Evolutionary conservation across 176 grass and related monocot genomes (phyloP).

Genomic region (Chrysopogon serrulatus): DNA sequence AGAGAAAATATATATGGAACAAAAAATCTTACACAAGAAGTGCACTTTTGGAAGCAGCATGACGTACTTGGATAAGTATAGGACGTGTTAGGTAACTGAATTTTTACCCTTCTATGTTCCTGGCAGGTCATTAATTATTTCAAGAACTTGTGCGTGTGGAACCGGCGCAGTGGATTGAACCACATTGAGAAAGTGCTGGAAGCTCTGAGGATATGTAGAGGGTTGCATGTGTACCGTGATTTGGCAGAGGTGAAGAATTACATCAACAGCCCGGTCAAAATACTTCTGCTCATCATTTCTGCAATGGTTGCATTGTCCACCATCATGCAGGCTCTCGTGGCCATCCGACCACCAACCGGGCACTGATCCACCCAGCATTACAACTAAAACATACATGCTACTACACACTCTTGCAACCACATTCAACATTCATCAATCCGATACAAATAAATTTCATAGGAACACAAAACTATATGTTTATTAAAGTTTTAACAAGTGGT

Average conservation of each 20-base stretch:
- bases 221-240: background rate
- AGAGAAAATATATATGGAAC: too few relatives aligned
- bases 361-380: background rate
- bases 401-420: too few relatives aligned
- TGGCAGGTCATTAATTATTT: background rate
- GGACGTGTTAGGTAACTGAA: background rate
- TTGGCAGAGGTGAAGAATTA: background rate
- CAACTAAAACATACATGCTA: too few relatives aligned
- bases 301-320: background rate
- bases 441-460: too few relatives aligned
- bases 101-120: background rate
- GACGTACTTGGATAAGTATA: background rate
- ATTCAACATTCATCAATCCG: too few relatives aligned
- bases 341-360: background rate
- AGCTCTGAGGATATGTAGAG: background rate
- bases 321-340: background rate
- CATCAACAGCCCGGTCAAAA: background rate
- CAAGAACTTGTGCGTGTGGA: background rate
- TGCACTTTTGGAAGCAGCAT: background rate
- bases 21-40: too few relatives aligned
- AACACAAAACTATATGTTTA: too few relatives aligned
- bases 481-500: too few relatives aligned
- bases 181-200: background rate
- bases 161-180: background rate
- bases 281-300: background rate